Base-by-base conservation (phyloP, 163 green algal species). In the Volvox carteri region DNA sequence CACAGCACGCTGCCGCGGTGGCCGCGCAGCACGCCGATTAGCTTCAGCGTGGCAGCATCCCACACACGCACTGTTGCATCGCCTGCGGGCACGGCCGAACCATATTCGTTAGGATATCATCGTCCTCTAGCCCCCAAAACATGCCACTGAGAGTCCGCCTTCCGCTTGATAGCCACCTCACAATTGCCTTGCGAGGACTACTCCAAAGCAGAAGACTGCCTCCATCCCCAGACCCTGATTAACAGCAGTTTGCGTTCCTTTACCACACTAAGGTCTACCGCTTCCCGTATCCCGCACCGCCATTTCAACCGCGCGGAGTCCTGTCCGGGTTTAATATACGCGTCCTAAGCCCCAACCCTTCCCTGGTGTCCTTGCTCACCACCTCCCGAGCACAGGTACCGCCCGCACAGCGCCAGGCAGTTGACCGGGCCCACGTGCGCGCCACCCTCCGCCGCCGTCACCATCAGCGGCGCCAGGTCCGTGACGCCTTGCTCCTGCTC, bases 61-160 rank as follows among this genome's bases (percentile, higher is more conserved):
- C 97, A 99, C 58, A 99, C 95, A 28, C 95, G 92, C 54, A 98
- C 95, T 65, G 95, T 96, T 60, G 93, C 90, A 92, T 98, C 96
- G 39, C 90, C 92, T 83, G 92, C 92, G 70, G 65, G 12, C 30
- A 65, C 8, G 54, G 54, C 4, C 25, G 54, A n/a, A n/a, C n/a
- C n/a, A n/a, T n/a, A n/a, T n/a, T n/a, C n/a, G n/a, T n/a, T n/a
- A n/a, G n/a, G n/a, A n/a, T n/a, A n/a, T n/a, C n/a, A n/a, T n/a
- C n/a, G n/a, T n/a, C n/a, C n/a, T n/a, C n/a, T n/a, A n/a, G n/a
- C n/a, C n/a, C n/a, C n/a, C n/a, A n/a, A n/a, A n/a, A n/a, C n/a
- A n/a, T n/a, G n/a, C n/a, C n/a, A n/a, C n/a, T n/a, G n/a, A n/a
- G n/a, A n/a, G n/a, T n/a, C n/a, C n/a, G n/a, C n/a, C n/a, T n/a